Evolutionary conservation across 1,139 yeast species (phyloP), one percentile per base, ranked within the genome.

Genomic region (Taphrina flavorubra): DNA sequence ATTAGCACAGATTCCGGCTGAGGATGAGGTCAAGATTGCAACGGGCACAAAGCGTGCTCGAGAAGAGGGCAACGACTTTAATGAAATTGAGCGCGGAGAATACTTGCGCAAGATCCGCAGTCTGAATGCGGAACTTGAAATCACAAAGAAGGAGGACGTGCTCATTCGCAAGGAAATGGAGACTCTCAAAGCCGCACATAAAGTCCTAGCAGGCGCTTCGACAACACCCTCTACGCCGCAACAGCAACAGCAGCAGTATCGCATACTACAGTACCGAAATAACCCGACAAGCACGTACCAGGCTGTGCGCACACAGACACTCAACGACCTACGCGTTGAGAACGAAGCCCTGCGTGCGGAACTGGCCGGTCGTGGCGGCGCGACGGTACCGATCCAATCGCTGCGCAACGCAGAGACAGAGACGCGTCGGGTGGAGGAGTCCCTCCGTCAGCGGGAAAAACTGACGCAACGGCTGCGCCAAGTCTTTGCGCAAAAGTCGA

Each of bases 241-340:
- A 58, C 76, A 82, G 2, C 47, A 44, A 69, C 74, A 77, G n/a
- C 77, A 77, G 58, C 76, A 82, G 2, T 16, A 44, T n/a, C 83
- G 87, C 61, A 81, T 90, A 0, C 77, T 91, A 25, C 90, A 89
- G 76, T 78, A 89, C 68, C 82, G 87, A 68, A 82, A 85, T 51
- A 90, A 88, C 75, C 96, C 96, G 0, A 82, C 87, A n/a, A 73
- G 83, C 2, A 81, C 81, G 36, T 89, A 87, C 73, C 95, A 90
- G 76, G 78, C 83, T 14, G 79, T 88, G n/a, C 88, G 87, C 72
- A 82, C 81, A 71, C 79, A 81, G 56, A 81, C 84, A 70, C 77
- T 90, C 25, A 84, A 83, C 18, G 78, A 82, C 0, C 79, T 91
- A 42, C 77, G 82, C 59, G 77, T 78, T 47, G 97, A 91, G 75